Base-by-base conservation (phyloP, 2,329 filamentous ascomycete genomes). In the Pseudocercospora musae region DNA sequence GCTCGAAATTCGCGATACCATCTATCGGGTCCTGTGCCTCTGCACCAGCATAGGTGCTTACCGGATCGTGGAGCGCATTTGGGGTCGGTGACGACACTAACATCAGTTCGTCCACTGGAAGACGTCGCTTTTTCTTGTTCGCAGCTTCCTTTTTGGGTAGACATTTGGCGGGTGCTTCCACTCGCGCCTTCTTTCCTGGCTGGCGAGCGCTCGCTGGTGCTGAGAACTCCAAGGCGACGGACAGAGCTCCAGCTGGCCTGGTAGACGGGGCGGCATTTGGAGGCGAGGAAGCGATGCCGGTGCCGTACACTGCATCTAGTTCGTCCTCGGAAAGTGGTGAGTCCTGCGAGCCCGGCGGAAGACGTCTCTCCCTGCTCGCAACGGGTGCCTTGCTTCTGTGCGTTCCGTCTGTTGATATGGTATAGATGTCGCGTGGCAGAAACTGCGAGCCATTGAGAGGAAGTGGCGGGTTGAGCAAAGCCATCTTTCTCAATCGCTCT, bases 251-350 rank as follows among this genome's bases (percentile, higher is more conserved):
- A 48, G 23, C 23, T 10, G 15, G 18, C 18, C 46, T 42, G 25
- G 44, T 2, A 23, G 15, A 25, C 5, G 23, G 13, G 13, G 31
- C 20, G 37, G 4, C 21, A 23, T 46, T 58, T 25, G 48, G 37
- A 11, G 60, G 25, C n/a, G 66, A 61, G 2, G 48, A 40, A n/a
- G 57, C 57, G 21, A 64, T 62, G n/a, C 54, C 62, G 25, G 58
- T 40, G 10, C 65, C 63, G 49, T 66, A 68, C 0, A 67, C 61
- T 10, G 65, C 59, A 8, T 66, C 64, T 33, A 68, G 61, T 21
- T 67, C 62, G 21, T 66, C 69, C 61, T 73, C 71, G 11, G 71
- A 75, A 11, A 74, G 60, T 23, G 69, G 69, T 1, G 72, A 69
- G 33, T 73, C 71, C 8, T 72, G 68, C 46, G 70, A 59, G 23